phyloP scores from a whole-genome alignment of 192 early-diverging fungal genomes.

The Coemansia sp. region DNA sequence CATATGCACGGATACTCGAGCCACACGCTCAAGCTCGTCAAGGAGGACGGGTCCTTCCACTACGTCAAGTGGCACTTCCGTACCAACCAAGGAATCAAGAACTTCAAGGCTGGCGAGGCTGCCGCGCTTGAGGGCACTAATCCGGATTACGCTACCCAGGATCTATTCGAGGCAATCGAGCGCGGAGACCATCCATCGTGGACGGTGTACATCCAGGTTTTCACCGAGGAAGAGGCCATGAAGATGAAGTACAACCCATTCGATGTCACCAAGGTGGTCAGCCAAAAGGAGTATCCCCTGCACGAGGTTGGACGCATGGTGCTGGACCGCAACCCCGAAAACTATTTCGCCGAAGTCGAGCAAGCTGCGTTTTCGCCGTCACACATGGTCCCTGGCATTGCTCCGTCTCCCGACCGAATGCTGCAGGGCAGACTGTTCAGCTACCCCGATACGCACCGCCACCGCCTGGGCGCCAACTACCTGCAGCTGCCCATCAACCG shows the following conservation, averaged over 20 bases:
- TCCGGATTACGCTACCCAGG: slow-evolving; percentile 62
- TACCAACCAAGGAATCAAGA: slow-evolving; percentile 64
- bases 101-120: slow-evolving; percentile 57
- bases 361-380: too few relatives aligned
- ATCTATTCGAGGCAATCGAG: slow-evolving; percentile 65
- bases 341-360: slow-evolving; percentile 60
- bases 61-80: slow-evolving; percentile 86
- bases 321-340: slow-evolving; percentile 68
- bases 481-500: too few relatives aligned
- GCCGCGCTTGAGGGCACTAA: slow-evolving; percentile 52
- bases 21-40: slow-evolving; percentile 57
- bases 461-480: too few relatives aligned
- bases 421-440: too few relatives aligned
- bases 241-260: slow-evolving; percentile 68
- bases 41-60: slow-evolving; percentile 58
- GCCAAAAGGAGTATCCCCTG: slow-evolving; percentile 64
- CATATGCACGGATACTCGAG: slow-evolving; percentile 44
- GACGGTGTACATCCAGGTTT: slow-evolving; percentile 64
- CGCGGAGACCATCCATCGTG: slow-evolving; percentile 65
- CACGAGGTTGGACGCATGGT: slow-evolving; percentile 66
- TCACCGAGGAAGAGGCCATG: slow-evolving; percentile 59
- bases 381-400: too few relatives aligned
- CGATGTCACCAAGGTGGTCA: slow-evolving; percentile 68
- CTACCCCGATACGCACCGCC: too few relatives aligned
- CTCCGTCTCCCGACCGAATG: too few relatives aligned